Evolutionary conservation across 2,329 filamentous ascomycete species (phyloP), one percentile per base, ranked within the genome.

Genomic region (Shiraia bambusicola): DNA sequence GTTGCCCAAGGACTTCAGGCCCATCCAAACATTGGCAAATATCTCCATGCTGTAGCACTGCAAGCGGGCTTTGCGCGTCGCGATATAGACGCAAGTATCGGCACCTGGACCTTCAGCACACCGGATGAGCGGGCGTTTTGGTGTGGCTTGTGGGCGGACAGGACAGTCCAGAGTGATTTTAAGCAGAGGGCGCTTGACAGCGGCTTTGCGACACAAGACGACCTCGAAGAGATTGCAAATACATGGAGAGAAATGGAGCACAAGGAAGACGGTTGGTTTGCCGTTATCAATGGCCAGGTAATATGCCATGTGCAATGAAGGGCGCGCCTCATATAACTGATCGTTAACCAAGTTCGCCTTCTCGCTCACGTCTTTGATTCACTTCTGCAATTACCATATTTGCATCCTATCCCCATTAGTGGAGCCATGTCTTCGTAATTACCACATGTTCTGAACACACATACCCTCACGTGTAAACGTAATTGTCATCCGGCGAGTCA

Each of bases 51-150:
- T n/a, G 46, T 69, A 28, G 65, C 65, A 9, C 49, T 73, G 59
- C 43, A 70, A 41, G 72, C 71, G 14, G 69, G 70, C 1, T 66
- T 69, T 22, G 50, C 52, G 27, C 55, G 71, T 33, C 56, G 54
- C 9, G 55, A 69, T n/a, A 69, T 74, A 15, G 59, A 67, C 29
- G 60, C 66, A 25, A 68, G 61, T 37, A 64, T 69, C 38, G 66
- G 60, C n/a, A 65, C 67, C 6, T 74, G 72, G 72, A 67, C 61
- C 11, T 74, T 72, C 40, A 67, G 61, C 40, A 71, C 65, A 6
- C 59, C 59, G 6, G 65, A 67, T 17, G 65, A 68, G 42, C 56
- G 69, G 39, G 50, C 50, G 28, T 67, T 66, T 31, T 75, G 71
- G 71, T 71, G 71, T 35, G 59, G 59, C 3, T 44, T 69, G 2